Percentiles rank a stretch among this genome's conserved stretches.
Conservation (phyloP, 768 basidiomycete species). For the Butyriboletus loyo region DNA sequence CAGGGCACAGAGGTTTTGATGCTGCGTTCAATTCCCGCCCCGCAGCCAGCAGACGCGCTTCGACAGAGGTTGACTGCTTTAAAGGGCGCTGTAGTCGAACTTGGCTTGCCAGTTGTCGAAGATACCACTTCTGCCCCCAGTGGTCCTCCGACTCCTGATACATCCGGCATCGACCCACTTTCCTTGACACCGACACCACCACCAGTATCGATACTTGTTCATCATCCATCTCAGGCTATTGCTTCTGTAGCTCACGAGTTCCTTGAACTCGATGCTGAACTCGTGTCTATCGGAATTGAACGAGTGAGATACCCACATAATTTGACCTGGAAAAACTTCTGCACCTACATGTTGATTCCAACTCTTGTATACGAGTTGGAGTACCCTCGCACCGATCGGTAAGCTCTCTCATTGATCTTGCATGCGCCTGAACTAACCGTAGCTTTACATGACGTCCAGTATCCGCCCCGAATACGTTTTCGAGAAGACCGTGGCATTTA, state of each 20-base stretch:
- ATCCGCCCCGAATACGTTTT: conserved; percentile 50
- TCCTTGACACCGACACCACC: conserved; percentile 13
- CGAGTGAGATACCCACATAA: conserved; percentile 81
- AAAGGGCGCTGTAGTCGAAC: neutral
- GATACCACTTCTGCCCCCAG: conserved; percentile 1
- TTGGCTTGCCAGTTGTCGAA: conserved; percentile 1
- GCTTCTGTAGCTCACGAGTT: conserved; percentile 71
- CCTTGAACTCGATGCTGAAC: conserved; percentile 70
- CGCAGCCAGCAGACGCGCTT: conserved; percentile 48
- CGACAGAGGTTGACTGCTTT: conserved; percentile 53
- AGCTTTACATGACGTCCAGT: conserved; percentile 5
- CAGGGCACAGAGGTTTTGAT: conserved; percentile 46
- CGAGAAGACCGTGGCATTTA: conserved; percentile 76
- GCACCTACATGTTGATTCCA: conserved; percentile 82
- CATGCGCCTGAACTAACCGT: neutral
- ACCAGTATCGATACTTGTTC: conserved; percentile 46
- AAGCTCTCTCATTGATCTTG: conserved; percentile 21
- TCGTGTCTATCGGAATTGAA: conserved; percentile 67
- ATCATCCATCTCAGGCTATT: conserved; percentile 67
- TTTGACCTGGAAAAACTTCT: conserved; percentile 77
- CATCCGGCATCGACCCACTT: conserved; percentile 7
- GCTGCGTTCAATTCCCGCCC: conserved; percentile 51
- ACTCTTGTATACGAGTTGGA: conserved; percentile 96
- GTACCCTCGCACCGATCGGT: conserved; percentile 89
- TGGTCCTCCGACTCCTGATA: conserved; percentile 1